Base-by-base conservation (phyloP, 305 asterid genomes). In the Solanum hybrid region DNA sequence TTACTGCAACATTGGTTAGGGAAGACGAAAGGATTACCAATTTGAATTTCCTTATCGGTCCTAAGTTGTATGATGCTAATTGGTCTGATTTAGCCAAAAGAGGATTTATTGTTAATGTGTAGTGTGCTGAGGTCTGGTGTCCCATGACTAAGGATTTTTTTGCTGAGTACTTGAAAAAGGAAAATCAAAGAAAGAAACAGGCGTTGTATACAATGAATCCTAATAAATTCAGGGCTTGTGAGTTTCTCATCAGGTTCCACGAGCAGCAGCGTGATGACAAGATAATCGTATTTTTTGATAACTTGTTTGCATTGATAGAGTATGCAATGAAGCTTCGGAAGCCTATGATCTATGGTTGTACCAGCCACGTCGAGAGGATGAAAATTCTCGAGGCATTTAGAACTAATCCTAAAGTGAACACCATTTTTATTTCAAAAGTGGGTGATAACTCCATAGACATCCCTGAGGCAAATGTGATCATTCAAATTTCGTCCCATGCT, bases 21-120 rank as follows among this genome's bases (percentile, higher is more conserved):
- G 90, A 88, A 69, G 90, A 88, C 8, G 71, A 88, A 60, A 64
- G 72, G 71, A 88, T 88, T n/a, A 66, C 42, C 17, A 15, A 80
- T 66, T 19, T 88, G 88, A 88, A 88, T 29, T 88, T 88, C 42
- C 90, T 80, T 60, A 88, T 88, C 2, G 88, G 88, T 60, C 90
- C 90, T 29, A 88, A 88, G 81, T 66, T 88, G 88, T 64, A 88
- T 13, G 81, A 88, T 24, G 90, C 81, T 7, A 88, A 88, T 69
- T 88, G 90, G 88, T 26, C 6, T 13, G 73, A 88, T 64, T 80
- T 88, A 35, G 40, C 31, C 0, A 66, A 80, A 29, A 32, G 88
- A 37, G 88, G 88, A 66, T 88, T 78, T 72, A 80, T 88, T 64
- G 88, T 87, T 7, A 88, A 88, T 64, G 90, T 88, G 17, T 11